Evolutionary conservation across 108 stramenopile species (phyloP), one percentile per base, ranked within the genome.

Genomic region (Poteriospumella lacustris): DNA sequence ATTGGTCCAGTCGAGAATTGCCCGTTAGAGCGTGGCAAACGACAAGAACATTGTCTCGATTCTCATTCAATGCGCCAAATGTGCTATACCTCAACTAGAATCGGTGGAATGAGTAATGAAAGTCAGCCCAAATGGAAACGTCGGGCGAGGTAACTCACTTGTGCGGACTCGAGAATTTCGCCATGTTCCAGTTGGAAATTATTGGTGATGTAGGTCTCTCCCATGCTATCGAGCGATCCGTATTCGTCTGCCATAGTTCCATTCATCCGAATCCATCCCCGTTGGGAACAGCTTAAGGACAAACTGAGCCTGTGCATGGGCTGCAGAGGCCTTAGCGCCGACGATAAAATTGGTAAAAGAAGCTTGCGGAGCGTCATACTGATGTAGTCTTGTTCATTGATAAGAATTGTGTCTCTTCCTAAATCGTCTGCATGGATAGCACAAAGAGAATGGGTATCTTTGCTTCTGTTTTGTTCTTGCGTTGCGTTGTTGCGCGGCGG

Each of bases 21-120:
- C 94, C 96, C 9, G 96, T 97, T 0, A 97, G 80, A 12, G 94
- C 96, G 80, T 97, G 96, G 85, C 94, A 95, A 5, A 97, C 85
- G 1, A 97, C 92, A 33, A 97, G 41, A 0, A 91, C 94, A 78
- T 97, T 97, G 84, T 91, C 90, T 2, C 86, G 76, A 2, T 79
- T 58, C 3, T 85, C 85, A 84, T 94, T 95, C 42, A 97, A 62
- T 24, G 78, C 73, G 3, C 96, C 96, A 62, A 91, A 97, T 3
- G 96, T 96, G 70, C 92, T 92, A 78, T 96, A 96, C 28, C 91
- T 85, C 59, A 94, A 76, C 62, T 91, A 85, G 19, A 91, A 64
- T n/a, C n/a, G 3, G 36, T 64, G 9, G 94, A 5, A 97, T 82
- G 1, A 95, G 91, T 31, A 97, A 39, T 0, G 91, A 92, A 78